These are phyloP conservation scores for Brachypodium distachyon DNA, from an alignment of 202 grass and related monocot genomes.

Conservation along the genomic window DNA sequence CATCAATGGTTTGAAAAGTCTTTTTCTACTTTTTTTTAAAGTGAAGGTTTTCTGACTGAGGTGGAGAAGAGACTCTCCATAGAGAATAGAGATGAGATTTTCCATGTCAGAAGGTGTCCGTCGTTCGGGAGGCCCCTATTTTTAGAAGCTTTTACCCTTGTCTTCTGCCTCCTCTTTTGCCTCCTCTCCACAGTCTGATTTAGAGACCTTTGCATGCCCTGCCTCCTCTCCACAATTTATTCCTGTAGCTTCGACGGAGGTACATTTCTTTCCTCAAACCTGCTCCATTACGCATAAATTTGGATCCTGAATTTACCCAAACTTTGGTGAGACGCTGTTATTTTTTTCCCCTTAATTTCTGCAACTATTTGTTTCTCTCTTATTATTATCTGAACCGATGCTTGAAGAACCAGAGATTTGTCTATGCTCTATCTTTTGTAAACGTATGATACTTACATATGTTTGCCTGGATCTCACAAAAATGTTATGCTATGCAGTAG, in stretches of 20 bases:
- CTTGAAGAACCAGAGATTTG: not conserved
- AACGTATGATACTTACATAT: not conserved
- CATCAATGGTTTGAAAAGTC: not conserved
- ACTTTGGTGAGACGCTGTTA: not conserved
- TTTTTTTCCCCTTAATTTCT: not conserved
- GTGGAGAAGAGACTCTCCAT: not conserved
- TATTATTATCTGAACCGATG: slow-evolving; percentile 1
- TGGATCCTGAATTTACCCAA: not conserved
- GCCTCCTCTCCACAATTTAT: slow-evolving; percentile 2
- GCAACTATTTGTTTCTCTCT: not conserved
- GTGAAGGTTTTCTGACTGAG: not conserved
- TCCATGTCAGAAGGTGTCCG: slow-evolving; percentile 13
- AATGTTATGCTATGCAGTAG: slow-evolving; percentile 17
- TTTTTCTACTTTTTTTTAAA: not conserved
- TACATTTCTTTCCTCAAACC: slow-evolving; percentile 3
- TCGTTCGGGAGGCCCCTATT: slow-evolving; percentile 12
- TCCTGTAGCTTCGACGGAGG: slow-evolving; percentile 36
- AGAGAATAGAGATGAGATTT: too few species aligned
- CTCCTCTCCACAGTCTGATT: slow-evolving; percentile 47
- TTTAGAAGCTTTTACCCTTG: slow-evolving; percentile 23
- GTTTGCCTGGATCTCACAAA: not conserved
- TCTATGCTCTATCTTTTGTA: not conserved
- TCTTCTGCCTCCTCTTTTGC: slow-evolving; percentile 16
- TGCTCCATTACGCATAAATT: not conserved
- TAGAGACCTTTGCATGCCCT: slow-evolving; percentile 22